These are phyloP conservation scores for Ambrosiella cleistominuta DNA, from an alignment of 2,329 filamentous ascomycete genomes.

Conservation along the genomic window DNA sequence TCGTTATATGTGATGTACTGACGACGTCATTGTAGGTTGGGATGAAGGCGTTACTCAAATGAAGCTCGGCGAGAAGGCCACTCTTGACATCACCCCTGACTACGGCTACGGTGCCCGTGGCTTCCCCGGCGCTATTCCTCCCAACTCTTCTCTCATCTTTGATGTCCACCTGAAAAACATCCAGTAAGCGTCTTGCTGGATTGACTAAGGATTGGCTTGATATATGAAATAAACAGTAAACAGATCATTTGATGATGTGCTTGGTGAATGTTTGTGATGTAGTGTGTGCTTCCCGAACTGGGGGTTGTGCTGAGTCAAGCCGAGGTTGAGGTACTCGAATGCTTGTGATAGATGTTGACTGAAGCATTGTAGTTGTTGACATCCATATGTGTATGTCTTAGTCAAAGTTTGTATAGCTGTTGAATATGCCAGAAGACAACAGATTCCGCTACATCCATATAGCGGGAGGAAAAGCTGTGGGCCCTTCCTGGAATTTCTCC, in stretches of 20 bases:
- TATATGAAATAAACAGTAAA: background rate
- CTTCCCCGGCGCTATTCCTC: slow-evolving; percentile 61
- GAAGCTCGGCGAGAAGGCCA: slow-evolving; percentile 80
- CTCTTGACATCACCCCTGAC: slow-evolving; percentile 61
- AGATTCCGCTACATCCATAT: too few relatives aligned
- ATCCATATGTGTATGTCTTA: too few relatives aligned
- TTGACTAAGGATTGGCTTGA: background rate
- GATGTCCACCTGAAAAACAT: slow-evolving; percentile 53
- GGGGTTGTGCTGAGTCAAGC: too few relatives aligned
- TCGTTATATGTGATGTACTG: background rate
- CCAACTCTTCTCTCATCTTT: slow-evolving; percentile 61
- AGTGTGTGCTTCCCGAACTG: too few relatives aligned
- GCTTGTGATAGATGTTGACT: too few relatives aligned
- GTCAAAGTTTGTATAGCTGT: too few relatives aligned
- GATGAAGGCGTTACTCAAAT: slow-evolving; percentile 73
- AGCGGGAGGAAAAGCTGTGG: too few relatives aligned
- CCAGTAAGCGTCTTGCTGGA: slow-evolving; percentile 22
- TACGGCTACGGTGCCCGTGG: slow-evolving; percentile 52
- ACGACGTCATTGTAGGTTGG: slow-evolving; percentile 39
- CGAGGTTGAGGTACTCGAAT: too few relatives aligned
- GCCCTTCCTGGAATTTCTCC: too few relatives aligned
- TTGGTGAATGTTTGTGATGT: background rate
- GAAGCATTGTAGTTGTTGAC: too few relatives aligned
- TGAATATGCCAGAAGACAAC: too few relatives aligned
- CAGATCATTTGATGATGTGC: background rate